Conservation (phyloP, 306 rosid genomes). For the Castanea sativa region DNA sequence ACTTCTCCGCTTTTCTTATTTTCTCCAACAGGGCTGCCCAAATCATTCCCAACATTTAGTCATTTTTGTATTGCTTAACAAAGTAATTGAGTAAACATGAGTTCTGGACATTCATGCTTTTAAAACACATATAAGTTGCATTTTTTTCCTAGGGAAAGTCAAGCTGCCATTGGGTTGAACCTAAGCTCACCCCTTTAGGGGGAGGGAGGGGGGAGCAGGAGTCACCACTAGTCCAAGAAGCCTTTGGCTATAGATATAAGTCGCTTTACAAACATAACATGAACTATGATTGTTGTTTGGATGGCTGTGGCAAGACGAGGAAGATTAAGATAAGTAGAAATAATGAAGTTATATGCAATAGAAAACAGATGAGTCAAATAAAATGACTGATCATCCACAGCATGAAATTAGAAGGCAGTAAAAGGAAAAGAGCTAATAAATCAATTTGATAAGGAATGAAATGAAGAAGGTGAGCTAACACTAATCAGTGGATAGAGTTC, state of each 20-base stretch:
- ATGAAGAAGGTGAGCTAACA: background rate
- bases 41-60: conserved; percentile 25
- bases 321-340: background rate
- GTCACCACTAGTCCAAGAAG: no score
- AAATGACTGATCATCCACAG: background rate
- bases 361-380: background rate
- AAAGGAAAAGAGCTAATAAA: background rate
- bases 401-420: background rate
- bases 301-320: background rate
- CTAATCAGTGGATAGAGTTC: background rate
- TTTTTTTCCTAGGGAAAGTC: background rate
- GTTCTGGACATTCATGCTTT: background rate
- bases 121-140: background rate
- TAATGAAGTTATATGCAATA: background rate
- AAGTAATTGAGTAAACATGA: background rate
- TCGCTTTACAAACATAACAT: no score
- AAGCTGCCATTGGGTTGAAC: no score
- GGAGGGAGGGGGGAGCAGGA: no score
- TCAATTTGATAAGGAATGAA: background rate
- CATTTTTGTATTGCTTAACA: conserved; percentile 9
- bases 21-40: conserved; percentile 97
- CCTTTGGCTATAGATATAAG: no score
- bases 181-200: no score
- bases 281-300: background rate
- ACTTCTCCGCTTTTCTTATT: conserved; percentile 97